Evolutionary conservation across 148 eudicot genomes (phyloP).

Genomic region (Rhododendron mucronatum): DNA sequence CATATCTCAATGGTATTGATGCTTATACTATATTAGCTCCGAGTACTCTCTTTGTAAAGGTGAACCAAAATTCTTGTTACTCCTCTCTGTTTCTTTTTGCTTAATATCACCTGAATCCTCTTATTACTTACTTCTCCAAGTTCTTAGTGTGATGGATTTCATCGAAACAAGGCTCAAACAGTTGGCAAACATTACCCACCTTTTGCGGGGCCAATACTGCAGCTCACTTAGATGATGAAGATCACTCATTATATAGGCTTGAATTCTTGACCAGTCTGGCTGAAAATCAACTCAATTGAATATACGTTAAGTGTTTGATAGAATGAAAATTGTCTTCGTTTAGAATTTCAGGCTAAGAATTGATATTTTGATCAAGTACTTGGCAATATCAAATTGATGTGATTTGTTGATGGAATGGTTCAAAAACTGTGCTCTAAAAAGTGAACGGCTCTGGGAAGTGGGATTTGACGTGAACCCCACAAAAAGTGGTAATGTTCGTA

Average conservation of each 20-base stretch:
- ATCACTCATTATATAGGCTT: background rate
- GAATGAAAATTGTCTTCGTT: background rate
- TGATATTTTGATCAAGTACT: background rate
- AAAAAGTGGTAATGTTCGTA: background rate
- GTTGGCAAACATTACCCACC: background rate
- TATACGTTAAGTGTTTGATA: background rate
- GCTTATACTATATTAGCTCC: conserved; percentile 79
- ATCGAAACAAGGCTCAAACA: background rate
- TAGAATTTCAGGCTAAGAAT: background rate
- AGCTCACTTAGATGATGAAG: background rate
- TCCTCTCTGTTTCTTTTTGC: background rate
- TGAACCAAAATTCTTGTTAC: conserved; percentile 10
- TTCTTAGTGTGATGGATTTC: background rate
- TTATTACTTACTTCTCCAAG: background rate
- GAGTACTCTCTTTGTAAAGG: conserved; percentile 80
- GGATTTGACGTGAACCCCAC: background rate
- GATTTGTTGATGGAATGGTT: background rate
- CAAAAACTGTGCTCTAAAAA: background rate
- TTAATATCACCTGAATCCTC: background rate
- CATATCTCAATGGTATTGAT: conserved; percentile 88
- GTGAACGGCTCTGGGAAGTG: background rate
- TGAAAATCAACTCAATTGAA: background rate
- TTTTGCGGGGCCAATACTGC: background rate
- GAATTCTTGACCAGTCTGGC: background rate
- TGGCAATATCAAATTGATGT: background rate